Evolutionary conservation across 768 basidiomycete genomes (phyloP).

Genomic region (Russula olivacea): DNA sequence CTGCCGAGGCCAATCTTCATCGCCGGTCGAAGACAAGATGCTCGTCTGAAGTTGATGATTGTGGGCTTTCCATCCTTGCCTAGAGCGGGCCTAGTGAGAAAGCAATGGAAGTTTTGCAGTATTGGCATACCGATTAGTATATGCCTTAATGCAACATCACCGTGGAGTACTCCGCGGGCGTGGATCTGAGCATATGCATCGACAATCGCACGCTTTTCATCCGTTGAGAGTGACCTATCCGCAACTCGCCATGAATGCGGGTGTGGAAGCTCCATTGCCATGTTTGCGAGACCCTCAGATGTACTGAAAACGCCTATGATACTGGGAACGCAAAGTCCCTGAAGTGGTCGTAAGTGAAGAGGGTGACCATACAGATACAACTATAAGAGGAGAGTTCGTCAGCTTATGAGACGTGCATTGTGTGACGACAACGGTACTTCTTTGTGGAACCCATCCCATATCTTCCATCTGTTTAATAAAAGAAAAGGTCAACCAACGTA

Average conservation of each 20-base stretch:
- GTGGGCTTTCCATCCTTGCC: slow-evolving; percentile 39
- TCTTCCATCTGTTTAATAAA: slow-evolving; percentile 14
- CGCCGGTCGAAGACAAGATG: slow-evolving; percentile 29
- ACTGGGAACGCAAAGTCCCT: slow-evolving; percentile 48
- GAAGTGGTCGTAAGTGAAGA: slow-evolving; percentile 43
- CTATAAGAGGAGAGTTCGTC: slow-evolving; percentile 32
- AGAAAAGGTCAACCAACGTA: neutral
- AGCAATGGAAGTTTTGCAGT: neutral
- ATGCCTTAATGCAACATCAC: slow-evolving; percentile 33
- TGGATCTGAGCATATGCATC: slow-evolving; percentile 43
- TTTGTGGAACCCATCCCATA: slow-evolving; percentile 23
- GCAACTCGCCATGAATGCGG: slow-evolving; percentile 56
- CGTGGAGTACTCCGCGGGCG: slow-evolving; percentile 33
- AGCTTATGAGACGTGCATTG: neutral
- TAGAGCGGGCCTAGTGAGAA: slow-evolving; percentile 1
- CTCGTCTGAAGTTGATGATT: slow-evolving; percentile 50
- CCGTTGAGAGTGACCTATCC: slow-evolving; percentile 46
- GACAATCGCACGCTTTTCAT: slow-evolving; percentile 48
- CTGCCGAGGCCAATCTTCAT: slow-evolving; percentile 35
- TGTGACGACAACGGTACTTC: slow-evolving; percentile 1
- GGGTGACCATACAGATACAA: slow-evolving; percentile 46
- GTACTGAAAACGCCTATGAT: slow-evolving; percentile 47
- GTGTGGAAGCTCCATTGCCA: slow-evolving; percentile 53
- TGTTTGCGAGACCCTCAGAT: slow-evolving; percentile 34
- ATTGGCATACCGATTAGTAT: slow-evolving; percentile 40